These are phyloP conservation scores for Ensete ventricosum DNA, from an alignment of 176 grass and related monocot species.

Conservation along the genomic window DNA sequence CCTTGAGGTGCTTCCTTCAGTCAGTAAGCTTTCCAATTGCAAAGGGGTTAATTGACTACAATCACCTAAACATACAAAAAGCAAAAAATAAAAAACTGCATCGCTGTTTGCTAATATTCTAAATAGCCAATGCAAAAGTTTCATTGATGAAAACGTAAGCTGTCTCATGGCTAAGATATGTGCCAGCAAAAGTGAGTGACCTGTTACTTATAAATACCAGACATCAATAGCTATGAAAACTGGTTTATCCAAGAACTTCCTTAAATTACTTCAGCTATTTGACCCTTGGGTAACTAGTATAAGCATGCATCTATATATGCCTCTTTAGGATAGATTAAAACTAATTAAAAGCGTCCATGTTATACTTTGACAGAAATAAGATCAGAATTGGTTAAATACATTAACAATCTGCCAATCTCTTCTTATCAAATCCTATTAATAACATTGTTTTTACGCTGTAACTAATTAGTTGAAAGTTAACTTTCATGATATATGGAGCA, in stretches of 20 bases:
- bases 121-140: neutral
- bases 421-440: neutral
- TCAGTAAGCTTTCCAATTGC: conserved; percentile 74
- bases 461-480: neutral
- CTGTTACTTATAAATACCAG: neutral
- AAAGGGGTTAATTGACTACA: conserved; percentile 80
- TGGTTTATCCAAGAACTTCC: neutral
- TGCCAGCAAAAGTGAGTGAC: neutral
- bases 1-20: conserved; percentile 58
- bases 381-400: neutral
- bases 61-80: conserved; percentile 35
- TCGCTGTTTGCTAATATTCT: neutral
- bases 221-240: neutral
- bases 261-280: neutral
- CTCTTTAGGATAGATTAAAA: neutral
- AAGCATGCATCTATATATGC: neutral
- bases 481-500: neutral
- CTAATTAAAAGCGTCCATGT: neutral
- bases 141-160: too few relatives aligned
- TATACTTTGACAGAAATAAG: neutral
- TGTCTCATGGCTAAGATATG: too few relatives aligned
- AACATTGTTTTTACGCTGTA: neutral
- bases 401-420: neutral
- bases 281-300: neutral
- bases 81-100: neutral